These are phyloP conservation scores for Calonectria pteridis DNA, from an alignment of 2,329 filamentous ascomycete genomes.

Conservation along the genomic window DNA sequence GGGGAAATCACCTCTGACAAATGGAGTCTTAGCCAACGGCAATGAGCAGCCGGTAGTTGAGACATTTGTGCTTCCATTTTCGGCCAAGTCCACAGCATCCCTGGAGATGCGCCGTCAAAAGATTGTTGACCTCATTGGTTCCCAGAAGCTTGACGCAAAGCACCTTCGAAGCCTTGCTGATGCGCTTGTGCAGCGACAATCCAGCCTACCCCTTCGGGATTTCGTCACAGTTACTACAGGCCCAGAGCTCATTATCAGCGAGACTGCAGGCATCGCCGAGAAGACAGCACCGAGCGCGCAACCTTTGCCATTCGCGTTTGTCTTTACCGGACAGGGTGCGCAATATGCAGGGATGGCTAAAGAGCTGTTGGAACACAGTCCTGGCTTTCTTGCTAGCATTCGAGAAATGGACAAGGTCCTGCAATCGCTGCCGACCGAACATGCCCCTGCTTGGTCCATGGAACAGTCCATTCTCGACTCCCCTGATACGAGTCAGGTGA, in stretches of 20 bases:
- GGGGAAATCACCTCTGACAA: not conserved
- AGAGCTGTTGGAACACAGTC: not conserved
- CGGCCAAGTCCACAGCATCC: not conserved
- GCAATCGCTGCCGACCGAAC: not conserved
- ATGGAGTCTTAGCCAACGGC: not conserved
- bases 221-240: not conserved
- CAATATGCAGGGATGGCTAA: not conserved
- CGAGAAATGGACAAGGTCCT: not conserved
- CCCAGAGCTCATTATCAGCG: no score
- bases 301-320: not conserved
- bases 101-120: not conserved
- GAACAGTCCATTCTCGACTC: conserved; percentile 28
- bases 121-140: not conserved
- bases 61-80: not conserved
- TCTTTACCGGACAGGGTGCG: not conserved
- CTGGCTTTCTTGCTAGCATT: not conserved
- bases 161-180: not conserved
- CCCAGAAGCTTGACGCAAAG: not conserved
- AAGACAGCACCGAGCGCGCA: not conserved
- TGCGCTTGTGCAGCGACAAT: not conserved
- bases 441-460: not conserved
- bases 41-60: not conserved
- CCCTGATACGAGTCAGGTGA: conserved; percentile 23
- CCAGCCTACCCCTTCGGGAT: not conserved
- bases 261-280: not conserved